Conservation (phyloP, 1,139 yeast genomes). For the Candida sanyaensis region DNA sequence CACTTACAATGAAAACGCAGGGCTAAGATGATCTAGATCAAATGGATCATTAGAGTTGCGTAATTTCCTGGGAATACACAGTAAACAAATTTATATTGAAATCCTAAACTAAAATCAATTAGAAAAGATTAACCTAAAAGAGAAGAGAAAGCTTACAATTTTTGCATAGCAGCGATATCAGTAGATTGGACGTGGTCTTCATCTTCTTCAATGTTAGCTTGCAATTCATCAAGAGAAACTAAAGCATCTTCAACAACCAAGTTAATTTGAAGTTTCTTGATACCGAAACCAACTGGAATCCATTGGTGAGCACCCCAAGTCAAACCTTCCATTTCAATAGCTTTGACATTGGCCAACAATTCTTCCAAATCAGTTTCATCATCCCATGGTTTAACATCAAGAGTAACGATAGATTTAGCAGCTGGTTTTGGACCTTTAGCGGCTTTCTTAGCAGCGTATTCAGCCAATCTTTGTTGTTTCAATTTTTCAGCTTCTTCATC, state of each 20-base stretch:
- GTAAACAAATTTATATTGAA: no score
- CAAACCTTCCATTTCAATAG: slow-evolving; percentile 87
- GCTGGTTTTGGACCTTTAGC: slow-evolving; percentile 97
- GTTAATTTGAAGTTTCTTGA: slow-evolving; percentile 98
- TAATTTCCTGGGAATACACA: no score
- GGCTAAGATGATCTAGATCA: no score
- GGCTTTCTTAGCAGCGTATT: slow-evolving; percentile 96
- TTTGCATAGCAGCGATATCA: slow-evolving; percentile 97
- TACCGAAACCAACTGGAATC: slow-evolving; percentile 98
- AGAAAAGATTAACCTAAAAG: no score
- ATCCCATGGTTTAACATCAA: slow-evolving; percentile 99
- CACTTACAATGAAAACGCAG: no score
- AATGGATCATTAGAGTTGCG: no score
- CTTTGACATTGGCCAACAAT: slow-evolving; percentile 83
- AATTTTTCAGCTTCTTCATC: slow-evolving; percentile 96
- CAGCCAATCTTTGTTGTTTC: slow-evolving; percentile 97
- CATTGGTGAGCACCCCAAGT: slow-evolving; percentile 98
- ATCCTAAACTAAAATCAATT: no score
- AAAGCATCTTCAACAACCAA: slow-evolving; percentile 95
- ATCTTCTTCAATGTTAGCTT: slow-evolving; percentile 82
- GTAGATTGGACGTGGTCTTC: slow-evolving; percentile 99
- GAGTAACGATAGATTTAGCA: slow-evolving; percentile 95
- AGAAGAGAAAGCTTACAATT: slow-evolving; percentile 58
- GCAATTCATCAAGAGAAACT: slow-evolving; percentile 92
- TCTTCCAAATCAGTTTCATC: slow-evolving; percentile 96